Conservation (phyloP, 1,284 basidiomycete species). For the Cutaneotrichosporon sp. region DNA sequence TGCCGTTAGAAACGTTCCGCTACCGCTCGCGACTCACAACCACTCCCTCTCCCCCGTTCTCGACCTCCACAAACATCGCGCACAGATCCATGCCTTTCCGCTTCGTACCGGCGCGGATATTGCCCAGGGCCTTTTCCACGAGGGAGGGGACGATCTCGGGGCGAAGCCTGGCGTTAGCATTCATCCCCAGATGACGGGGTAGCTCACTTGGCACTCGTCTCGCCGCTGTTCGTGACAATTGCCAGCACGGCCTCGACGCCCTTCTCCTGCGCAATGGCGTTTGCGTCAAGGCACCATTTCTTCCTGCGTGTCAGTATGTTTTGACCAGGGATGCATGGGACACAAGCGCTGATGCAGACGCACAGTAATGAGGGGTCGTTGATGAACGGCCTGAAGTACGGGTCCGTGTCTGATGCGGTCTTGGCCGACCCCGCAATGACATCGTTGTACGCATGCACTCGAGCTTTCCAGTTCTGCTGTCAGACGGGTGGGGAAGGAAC, state of each 20-base stretch:
- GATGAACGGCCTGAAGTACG: slow-evolving; percentile 84
- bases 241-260: slow-evolving; percentile 80
- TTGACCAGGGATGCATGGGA: too few species aligned
- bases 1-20: slow-evolving; percentile 45
- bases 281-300: slow-evolving; percentile 83
- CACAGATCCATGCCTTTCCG: slow-evolving; percentile 79
- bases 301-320: slow-evolving; percentile 54
- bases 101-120: slow-evolving; percentile 85
- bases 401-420: slow-evolving; percentile 86
- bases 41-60: slow-evolving; percentile 80
- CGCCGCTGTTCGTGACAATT: slow-evolving; percentile 86
- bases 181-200: background rate
- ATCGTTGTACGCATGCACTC: slow-evolving; percentile 85
- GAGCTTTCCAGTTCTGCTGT: slow-evolving; percentile 86
- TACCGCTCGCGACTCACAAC: slow-evolving; percentile 60
- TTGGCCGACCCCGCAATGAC: slow-evolving; percentile 79
- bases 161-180: slow-evolving; percentile 46
- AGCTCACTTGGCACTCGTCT: slow-evolving; percentile 62
- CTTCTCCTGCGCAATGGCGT: slow-evolving; percentile 97
- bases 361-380: slow-evolving; percentile 49
- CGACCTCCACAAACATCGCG: slow-evolving; percentile 87
- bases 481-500: background rate
- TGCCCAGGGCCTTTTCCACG: slow-evolving; percentile 94
- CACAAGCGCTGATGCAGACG: too few species aligned
- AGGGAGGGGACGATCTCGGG: slow-evolving; percentile 79